A percentile compares a stretch with the other conserved stretches of the same genome.
phyloP scores from a whole-genome alignment of 1,284 basidiomycete genomes.

The Acaromyces ingoldii region DNA sequence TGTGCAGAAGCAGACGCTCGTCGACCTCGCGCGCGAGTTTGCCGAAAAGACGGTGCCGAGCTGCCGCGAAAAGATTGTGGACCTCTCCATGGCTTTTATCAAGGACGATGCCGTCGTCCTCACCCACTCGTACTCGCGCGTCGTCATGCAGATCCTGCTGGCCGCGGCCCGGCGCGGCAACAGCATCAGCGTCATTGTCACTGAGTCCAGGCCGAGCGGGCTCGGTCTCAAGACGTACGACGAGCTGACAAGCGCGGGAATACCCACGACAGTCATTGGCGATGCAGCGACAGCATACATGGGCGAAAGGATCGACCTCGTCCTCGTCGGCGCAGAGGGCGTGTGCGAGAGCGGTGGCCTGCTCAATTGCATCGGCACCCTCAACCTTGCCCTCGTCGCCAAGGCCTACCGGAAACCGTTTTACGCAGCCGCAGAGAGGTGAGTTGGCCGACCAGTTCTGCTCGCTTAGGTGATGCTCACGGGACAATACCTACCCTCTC shows the following conservation, averaged over 20 bases:
- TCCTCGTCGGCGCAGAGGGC: slow-evolving; percentile 92
- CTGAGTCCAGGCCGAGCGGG: slow-evolving; percentile 82
- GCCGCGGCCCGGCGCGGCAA: slow-evolving; percentile 69
- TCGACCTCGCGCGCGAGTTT: slow-evolving; percentile 71
- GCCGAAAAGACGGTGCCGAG: slow-evolving; percentile 55
- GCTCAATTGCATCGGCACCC: slow-evolving; percentile 73
- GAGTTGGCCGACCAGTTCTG: slow-evolving; percentile 1
- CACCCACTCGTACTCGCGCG: slow-evolving; percentile 90
- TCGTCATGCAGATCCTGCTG: slow-evolving; percentile 88
- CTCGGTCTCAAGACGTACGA: slow-evolving; percentile 52
- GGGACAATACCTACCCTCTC: neutral
- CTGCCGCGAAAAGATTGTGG: slow-evolving; percentile 83
- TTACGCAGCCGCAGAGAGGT: slow-evolving; percentile 80
- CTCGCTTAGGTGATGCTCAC: neutral
- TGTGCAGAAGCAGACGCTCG: slow-evolving; percentile 73
- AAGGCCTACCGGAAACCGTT: slow-evolving; percentile 92
- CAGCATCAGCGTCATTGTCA: slow-evolving; percentile 93
- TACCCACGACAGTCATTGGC: slow-evolving; percentile 88
- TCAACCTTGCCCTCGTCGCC: slow-evolving; percentile 93
- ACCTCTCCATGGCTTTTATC: slow-evolving; percentile 83
- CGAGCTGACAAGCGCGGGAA: slow-evolving; percentile 62
- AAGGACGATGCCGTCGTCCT: slow-evolving; percentile 83
- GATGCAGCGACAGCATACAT: slow-evolving; percentile 95
- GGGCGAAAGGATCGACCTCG: slow-evolving; percentile 91
- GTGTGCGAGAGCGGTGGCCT: slow-evolving; percentile 77